phyloP scores from a whole-genome alignment of 75 land plant species.

The Cupressus sempervirens region DNA sequence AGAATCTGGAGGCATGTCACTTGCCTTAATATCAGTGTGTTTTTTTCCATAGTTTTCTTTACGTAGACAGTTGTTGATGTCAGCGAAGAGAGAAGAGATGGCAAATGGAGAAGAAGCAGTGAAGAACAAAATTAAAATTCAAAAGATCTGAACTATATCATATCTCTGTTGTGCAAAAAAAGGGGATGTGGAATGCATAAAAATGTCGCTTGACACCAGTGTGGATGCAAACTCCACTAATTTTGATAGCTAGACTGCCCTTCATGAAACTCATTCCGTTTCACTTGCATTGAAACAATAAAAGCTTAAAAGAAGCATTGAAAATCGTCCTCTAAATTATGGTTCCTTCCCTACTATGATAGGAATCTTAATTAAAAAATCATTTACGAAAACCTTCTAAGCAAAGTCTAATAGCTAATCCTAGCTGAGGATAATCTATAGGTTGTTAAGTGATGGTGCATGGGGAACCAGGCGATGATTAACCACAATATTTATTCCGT shows the following conservation, averaged over 20 bases:
- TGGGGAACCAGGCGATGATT: background rate
- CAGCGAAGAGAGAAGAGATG: constrained; percentile 35
- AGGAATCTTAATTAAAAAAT: too few species aligned
- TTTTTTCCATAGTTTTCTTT: constrained; percentile 18
- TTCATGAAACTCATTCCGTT: constrained; percentile 24
- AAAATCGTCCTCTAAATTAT: too few species aligned
- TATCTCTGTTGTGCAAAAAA: constrained; percentile 78
- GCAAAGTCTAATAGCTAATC: too few species aligned
- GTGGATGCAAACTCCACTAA: constrained; percentile 63
- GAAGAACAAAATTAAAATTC: background rate
- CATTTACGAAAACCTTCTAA: too few species aligned
- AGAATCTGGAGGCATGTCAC: too few species aligned
- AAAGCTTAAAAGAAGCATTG: too few species aligned
- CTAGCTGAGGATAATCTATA: background rate
- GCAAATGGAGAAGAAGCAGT: constrained; percentile 2
- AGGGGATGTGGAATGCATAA: constrained; percentile 67
- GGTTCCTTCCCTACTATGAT: too few species aligned
- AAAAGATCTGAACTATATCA: constrained; percentile 35
- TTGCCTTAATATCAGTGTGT: too few species aligned
- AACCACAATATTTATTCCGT: background rate
- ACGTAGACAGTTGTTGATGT: constrained; percentile 76
- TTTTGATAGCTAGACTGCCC: constrained; percentile 74
- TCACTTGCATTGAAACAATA: too few species aligned
- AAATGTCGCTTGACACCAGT: constrained; percentile 49
- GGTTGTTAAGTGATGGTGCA: background rate